phyloP scores from a whole-genome alignment of 306 rosid genomes.

The Astragalus glycyphyllos region DNA sequence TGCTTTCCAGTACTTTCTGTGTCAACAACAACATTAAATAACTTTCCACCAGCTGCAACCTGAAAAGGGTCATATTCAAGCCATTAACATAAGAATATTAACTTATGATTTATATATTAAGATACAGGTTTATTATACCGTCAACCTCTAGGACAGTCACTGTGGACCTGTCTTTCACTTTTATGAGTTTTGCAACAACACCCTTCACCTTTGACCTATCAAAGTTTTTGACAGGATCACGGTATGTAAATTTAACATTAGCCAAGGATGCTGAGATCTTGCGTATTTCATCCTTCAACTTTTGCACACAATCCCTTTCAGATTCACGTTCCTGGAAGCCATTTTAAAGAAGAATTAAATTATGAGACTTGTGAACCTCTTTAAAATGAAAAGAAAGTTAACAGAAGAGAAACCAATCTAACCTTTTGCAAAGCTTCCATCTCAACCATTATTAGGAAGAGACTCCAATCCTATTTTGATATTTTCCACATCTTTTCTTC shows the following conservation, averaged over 20 bases:
- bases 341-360: constrained; percentile 33
- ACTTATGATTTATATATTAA: constrained; percentile 12
- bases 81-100: constrained; percentile 29
- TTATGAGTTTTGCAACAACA: constrained; percentile 88
- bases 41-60: constrained; percentile 97
- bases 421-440: constrained; percentile 92
- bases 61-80: constrained; percentile 43
- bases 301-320: constrained; percentile 77
- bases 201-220: constrained; percentile 96
- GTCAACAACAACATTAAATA: constrained; percentile 94
- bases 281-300: constrained; percentile 84
- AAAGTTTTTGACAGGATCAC: constrained; percentile 83
- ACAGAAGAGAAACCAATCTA: constrained; percentile 38
- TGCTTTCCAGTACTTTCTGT: constrained; percentile 88
- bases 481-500: constrained; percentile 68
- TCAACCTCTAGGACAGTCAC: constrained; percentile 96
- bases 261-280: constrained; percentile 76
- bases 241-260: constrained; percentile 74
- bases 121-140: constrained; percentile 9
- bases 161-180: constrained; percentile 81
- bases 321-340: constrained; percentile 68
- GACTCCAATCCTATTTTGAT: constrained; percentile 66
- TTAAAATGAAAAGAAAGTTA: constrained; percentile 39
- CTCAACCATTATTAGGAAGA: constrained; percentile 78
- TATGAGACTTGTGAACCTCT: constrained; percentile 21